Base-by-base conservation (phyloP, 805 yeast species). In the Kregervanrija delftensis region DNA sequence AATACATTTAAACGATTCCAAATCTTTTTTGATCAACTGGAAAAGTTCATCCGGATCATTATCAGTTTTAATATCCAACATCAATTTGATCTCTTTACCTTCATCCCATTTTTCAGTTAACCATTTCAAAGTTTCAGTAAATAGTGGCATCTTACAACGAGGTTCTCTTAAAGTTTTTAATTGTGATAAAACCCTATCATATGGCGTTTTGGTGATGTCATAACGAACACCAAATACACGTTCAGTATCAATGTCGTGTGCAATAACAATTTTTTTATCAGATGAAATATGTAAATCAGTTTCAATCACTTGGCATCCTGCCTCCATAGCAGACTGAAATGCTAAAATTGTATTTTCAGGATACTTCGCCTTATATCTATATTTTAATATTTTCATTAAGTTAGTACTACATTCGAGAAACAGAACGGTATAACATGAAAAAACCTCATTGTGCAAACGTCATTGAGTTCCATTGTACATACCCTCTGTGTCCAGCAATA, bases 291-390 rank as follows among this genome's bases (percentile, higher is more conserved):
- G 73, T 10, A 68, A 48, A 50, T 68, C 72, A 1, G 66, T 57
- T 45, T 67, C 72, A 14, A 67, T 52, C 2, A 64, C 61, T 4
- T 50, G 43, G 41, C 68, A 63, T 1, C 69, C 68, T 30, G 56
- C 55, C 12, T 54, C 55, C 11, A 57, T 55, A 1, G 71, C 70
- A 37, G 64, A 60, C 5, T 63, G 57, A 42, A 59, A 67, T 11
- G 69, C 63, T 1, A 52, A 41, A 4, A 67, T 49, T n/a, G 71
- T 64, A 44, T 67, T 67, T 42, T 67, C 71, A 2, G 70, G 70
- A 41, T 41, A 64, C 9, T 41, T 36, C 11, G 51, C 51, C 30
- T 59, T 56, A 47, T 45, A 60, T 9, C 66, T 55, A 35, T 39
- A 30, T n/a, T 16, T 11, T 9, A 36, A 22, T 13, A 10, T 10